Evolutionary conservation across 257 asterid species (phyloP), one percentile per base, ranked within the genome.

Genomic region (Euphrasia confusa): DNA sequence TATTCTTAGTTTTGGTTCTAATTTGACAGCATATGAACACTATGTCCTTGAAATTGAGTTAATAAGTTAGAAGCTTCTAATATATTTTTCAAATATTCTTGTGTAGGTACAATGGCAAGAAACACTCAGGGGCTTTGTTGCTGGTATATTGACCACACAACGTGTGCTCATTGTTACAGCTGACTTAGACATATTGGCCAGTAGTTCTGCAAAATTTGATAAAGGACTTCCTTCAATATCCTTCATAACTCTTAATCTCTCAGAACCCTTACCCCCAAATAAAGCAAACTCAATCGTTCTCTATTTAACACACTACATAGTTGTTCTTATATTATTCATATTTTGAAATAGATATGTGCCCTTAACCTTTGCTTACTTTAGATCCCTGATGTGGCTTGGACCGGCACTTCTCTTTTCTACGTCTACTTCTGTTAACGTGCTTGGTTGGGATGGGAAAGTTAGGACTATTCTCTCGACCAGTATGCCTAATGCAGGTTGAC

Each of bases 391-490:
- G 57, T 93, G 99, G 99, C 88, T 93, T 78, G 99, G 99, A 47
- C 97, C 99, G 14, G 94, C 99, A 69, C 97, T 93, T 80, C 91
- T 93, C 48, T 93, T 93, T 65, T 93, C 99, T 61, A 89, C 99
- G 69, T 75, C 92, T 72, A 79, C 94, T 73, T 85, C 97, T 67
- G 78, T 93, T 68, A 80, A 81, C 74, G 67, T 93, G 78, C 96
- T 93, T 79, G 99, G 99, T 58, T 93, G 99, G 99, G 99, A 93
- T 85, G 86, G 97, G 72, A 89, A 82, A 84, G 99, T 93, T 78
- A 84, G 99, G 87, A 82, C 89, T 58, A 72, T 93, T 66, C 89
- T 93, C 64, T 93, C 97, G 15, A 87, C 79, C 79, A 84, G 88
- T 72, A 82, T 80, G 86, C 97, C 97, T 74, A 89, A 93, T 80